phyloP scores from a whole-genome alignment of 768 basidiomycete genomes.

The Russula brevipes region DNA sequence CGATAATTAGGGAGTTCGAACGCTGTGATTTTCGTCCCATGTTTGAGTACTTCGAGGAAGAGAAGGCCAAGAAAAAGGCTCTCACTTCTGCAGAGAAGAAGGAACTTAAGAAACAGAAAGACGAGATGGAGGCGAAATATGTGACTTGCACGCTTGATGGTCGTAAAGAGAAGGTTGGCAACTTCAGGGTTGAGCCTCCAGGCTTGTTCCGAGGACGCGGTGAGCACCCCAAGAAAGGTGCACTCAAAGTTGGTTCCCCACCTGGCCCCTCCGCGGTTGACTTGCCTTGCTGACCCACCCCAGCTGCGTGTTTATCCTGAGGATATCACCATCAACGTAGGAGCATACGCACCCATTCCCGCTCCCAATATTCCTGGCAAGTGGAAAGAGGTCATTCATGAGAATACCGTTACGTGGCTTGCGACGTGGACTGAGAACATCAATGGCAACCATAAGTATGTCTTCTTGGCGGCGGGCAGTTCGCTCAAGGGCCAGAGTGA shows the following conservation, averaged over 20 bases:
- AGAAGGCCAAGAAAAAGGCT: slow-evolving; percentile 90
- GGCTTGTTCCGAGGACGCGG: slow-evolving; percentile 98
- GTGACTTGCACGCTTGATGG: slow-evolving; percentile 87
- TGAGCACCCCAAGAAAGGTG: slow-evolving; percentile 96
- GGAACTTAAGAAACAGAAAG: slow-evolving; percentile 77
- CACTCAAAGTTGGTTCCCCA: slow-evolving; percentile 62
- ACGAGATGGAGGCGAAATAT: slow-evolving; percentile 80
- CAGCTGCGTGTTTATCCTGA: slow-evolving; percentile 88
- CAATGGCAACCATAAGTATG: slow-evolving; percentile 93
- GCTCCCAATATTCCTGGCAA: slow-evolving; percentile 87
- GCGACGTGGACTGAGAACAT: slow-evolving; percentile 99
- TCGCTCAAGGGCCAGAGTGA: slow-evolving; percentile 98
- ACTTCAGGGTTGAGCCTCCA: slow-evolving; percentile 97
- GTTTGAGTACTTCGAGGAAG: slow-evolving; percentile 86
- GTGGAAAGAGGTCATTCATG: slow-evolving; percentile 86
- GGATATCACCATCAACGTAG: slow-evolving; percentile 95
- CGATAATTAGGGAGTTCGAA: slow-evolving; percentile 68
- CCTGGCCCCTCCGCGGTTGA: neutral
- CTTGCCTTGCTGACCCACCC: neutral
- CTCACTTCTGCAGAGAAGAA: slow-evolving; percentile 87
- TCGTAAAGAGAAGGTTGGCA: slow-evolving; percentile 96
- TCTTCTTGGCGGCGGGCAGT: slow-evolving; percentile 95
- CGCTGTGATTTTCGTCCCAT: slow-evolving; percentile 93
- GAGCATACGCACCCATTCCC: slow-evolving; percentile 65
- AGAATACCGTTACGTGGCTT: slow-evolving; percentile 97